Base-by-base conservation (phyloP, 345 rosid genomes). In the Cochlearia excelsa region DNA sequence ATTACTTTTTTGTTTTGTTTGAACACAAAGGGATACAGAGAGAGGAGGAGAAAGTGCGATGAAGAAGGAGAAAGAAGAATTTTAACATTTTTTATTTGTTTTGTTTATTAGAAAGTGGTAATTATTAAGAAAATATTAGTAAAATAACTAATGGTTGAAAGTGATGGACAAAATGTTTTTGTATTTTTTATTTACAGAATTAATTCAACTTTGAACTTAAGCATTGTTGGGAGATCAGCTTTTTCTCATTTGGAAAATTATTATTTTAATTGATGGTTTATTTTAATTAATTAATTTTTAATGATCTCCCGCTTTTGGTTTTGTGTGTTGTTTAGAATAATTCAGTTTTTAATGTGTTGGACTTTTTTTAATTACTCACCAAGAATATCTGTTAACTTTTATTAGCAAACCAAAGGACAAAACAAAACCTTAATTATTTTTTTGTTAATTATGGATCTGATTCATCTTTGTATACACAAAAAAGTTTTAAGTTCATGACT, bases 31-130 rank as follows among this genome's bases (percentile, higher is more conserved):
- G 16, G 74, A 54, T 52, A 50, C 63, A 56, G 34, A 49, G 59
- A 69, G 68, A 62, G 62, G 67, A 67, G 48, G 72, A 66, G 65
- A 67, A 58, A 49, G 1, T 57, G 5, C 7, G 62, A 16, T 33
- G 68, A 62, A 69, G 68, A 69, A 56, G 23, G 23, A 16, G 23
- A 16, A 16, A 16, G 23, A 16, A 0, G 23, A 16, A 16, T 16
- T 16, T 16, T 16, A 16, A 16, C 23, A 16, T 16, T 16, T 16
- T 16, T 16, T 16, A 16, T 16, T 57, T 40, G 23, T 42, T 59
- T 68, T 60, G 57, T 69, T 69, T 54, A 69, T 33, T 55, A 53
- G 27, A 42, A 57, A 6, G 68, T 55, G 57, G 73, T 11, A 54
- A 47, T 0, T 37, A 4, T 5, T 33, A 1, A 46, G 46, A 38